Percentiles rank a stretch among this genome's conserved stretches.
These are phyloP conservation scores for Chlorella sp. DNA, from an alignment of 139 green algal species.

Conservation along the genomic window DNA sequence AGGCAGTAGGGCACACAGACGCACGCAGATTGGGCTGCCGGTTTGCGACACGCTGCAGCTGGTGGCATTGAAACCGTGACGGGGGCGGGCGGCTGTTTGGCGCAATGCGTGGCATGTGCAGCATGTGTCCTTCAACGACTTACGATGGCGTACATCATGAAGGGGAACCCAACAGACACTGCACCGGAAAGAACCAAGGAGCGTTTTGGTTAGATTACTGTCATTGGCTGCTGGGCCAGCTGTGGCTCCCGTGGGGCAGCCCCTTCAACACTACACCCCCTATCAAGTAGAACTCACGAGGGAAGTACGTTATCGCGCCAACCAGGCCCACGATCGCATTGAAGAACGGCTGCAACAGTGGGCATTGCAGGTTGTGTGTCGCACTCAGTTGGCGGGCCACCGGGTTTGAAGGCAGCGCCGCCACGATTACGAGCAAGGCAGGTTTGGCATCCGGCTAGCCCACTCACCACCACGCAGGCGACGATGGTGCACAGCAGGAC, in stretches of 20 bases:
- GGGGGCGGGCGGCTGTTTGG: no score
- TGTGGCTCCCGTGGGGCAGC: no score
- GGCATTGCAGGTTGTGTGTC: neutral
- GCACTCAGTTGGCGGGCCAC: no score
- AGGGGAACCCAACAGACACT: slow-evolving; percentile 39
- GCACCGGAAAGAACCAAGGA: no score
- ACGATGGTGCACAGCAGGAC: slow-evolving; percentile 15
- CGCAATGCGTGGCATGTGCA: no score
- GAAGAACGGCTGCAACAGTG: slow-evolving; percentile 20
- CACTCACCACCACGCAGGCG: slow-evolving; percentile 7
- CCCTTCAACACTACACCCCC: no score
- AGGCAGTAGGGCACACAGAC: neutral
- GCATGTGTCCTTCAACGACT: neutral
- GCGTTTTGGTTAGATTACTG: no score
- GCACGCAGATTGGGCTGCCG: no score
- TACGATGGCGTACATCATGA: slow-evolving; percentile 27
- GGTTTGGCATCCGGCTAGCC: neutral
- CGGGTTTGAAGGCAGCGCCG: no score
- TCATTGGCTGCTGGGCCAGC: no score
- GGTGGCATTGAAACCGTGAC: no score
- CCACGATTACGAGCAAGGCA: neutral
- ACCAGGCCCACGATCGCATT: slow-evolving; percentile 13
- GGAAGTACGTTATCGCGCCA: slow-evolving; percentile 40
- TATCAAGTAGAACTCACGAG: neutral
- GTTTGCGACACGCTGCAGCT: no score